Conservation (phyloP, 2,329 filamentous ascomycete species). For the Didymella lethalis region DNA sequence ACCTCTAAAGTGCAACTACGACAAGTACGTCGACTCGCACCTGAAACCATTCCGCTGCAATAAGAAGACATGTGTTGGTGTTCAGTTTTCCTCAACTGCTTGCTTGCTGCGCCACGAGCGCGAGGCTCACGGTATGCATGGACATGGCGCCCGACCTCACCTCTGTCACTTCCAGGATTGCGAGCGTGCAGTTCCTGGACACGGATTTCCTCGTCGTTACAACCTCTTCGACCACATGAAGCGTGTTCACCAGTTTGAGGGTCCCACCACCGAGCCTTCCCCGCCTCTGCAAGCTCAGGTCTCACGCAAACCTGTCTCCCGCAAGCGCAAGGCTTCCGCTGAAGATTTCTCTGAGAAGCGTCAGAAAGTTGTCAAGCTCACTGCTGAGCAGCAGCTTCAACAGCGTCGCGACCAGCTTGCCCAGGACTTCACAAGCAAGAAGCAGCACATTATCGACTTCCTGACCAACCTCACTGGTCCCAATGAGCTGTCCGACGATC, state of each 20-base stretch:
- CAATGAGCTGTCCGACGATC: slow-evolving; percentile 45
- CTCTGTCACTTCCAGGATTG: slow-evolving; percentile 88
- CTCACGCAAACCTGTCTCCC: slow-evolving; percentile 38
- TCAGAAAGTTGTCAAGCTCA: slow-evolving; percentile 42
- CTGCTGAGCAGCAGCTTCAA: slow-evolving; percentile 46
- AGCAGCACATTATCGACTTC: slow-evolving; percentile 46
- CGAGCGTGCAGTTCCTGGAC: slow-evolving; percentile 80
- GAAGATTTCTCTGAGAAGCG: slow-evolving; percentile 47
- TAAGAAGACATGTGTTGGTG: slow-evolving; percentile 79
- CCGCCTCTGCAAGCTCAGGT: slow-evolving; percentile 38
- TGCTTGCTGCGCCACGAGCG: slow-evolving; percentile 94
- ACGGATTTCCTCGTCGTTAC: slow-evolving; percentile 94
- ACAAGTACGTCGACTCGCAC: slow-evolving; percentile 98
- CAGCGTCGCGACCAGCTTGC: slow-evolving; percentile 43
- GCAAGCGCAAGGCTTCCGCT: slow-evolving; percentile 47
- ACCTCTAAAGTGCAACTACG: slow-evolving; percentile 98
- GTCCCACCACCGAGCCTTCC: slow-evolving; percentile 45
- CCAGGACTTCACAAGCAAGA: slow-evolving; percentile 45
- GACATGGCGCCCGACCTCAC: slow-evolving; percentile 91
- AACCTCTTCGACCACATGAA: slow-evolving; percentile 98
- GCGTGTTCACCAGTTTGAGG: slow-evolving; percentile 76
- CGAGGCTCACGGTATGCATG: slow-evolving; percentile 94
- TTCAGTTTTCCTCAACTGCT: slow-evolving; percentile 92
- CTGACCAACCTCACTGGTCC: slow-evolving; percentile 43
- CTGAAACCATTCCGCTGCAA: slow-evolving; percentile 97